Base-by-base conservation (phyloP, 257 asterid genomes). In the Prunella vulgaris region DNA sequence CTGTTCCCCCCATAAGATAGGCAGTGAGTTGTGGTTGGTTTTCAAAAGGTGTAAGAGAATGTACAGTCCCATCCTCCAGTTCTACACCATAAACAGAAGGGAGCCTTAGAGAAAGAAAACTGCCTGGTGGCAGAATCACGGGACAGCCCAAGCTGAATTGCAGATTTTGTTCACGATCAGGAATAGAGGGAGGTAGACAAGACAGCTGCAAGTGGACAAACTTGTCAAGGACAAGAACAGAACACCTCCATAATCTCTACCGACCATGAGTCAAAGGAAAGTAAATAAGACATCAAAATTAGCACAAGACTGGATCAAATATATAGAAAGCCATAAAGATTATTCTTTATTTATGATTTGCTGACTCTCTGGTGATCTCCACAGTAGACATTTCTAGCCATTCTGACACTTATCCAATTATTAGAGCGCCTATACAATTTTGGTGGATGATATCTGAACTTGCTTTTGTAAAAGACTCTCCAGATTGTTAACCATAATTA, bases 21-120 rank as follows among this genome's bases (percentile, higher is more conserved):
- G 99, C 99, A 69, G 97, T 91, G 74, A 84, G 81, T n/a, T 94
- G 89, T 48, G 99, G 96, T 61, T 86, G 88, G 68, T 83, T 78
- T 69, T 85, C 92, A 60, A 81, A 87, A 74, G 93, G 95, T 74
- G 73, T 82, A 54, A 93, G 88, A 74, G 96, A 81, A 74, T 84
- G 90, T 18, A 80, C 64, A 76, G 75, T 85, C 72, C 97, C 97
- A 85, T 83, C 90, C 66, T 83, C 96, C 76, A 88, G 69, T 72
- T 83, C 84, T 42, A 90, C 87, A 49, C 96, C 96, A 73, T 91
- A 90, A 60, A 86, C 78, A 77, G 91, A 94, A 35, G 97, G 97
- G 24, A 94, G 99, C 80, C 88, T 85, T 42, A 94, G 80, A 66
- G 96, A 91, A 71, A 94, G 85, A 74, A 91, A 94, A 83, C 99